Evolutionary conservation across 306 rosid species (phyloP), one percentile per base, ranked within the genome.

Genomic region (Psophocarpus tetragonolobus): DNA sequence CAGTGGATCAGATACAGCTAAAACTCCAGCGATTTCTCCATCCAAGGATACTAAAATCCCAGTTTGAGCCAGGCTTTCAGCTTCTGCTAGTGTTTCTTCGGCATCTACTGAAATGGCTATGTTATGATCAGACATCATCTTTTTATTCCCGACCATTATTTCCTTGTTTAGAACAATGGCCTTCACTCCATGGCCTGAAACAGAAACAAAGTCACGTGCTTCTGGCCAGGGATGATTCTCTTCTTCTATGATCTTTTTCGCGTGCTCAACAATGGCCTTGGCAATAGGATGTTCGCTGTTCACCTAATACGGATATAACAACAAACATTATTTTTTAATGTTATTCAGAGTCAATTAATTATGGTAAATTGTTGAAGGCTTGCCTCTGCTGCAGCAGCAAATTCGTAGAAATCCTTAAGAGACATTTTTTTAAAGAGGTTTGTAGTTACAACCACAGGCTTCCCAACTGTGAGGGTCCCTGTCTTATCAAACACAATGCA

Each of bases 401-500:
- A 83, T 85, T 88, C 88, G 17, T 84, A 87, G 76, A 93, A 87
- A 44, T 89, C 81, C 51, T 35, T 53, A 56, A 66, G 76, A 38
- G 75, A 62, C 83, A 83, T 81, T 1, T 61, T 78, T 21, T 73
- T 76, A 14, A 88, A 73, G 75, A 86, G 70, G 80, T 51, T 85
- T 81, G 88, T 84, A 30, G 74, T 87, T 9, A 93, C 97, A 70
- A 88, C 94, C 75, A 81, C 84, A 4, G 98, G 97, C 84, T 91
- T 91, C 47, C 98, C 98, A 64, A 81, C 24, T 29, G 98, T 93
- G 77, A 93, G 94, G n/a, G 98, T 93, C 15, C 97, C 98, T 5
- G 98, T 93, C 91, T 93, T 93, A 71, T 93, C 97, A 47, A 93
- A 93, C 71, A 91, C 94, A 60, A 93, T 87, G 91, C 98, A 91